These are phyloP conservation scores for Leishmania arabica DNA, from an alignment of 208 protist genomes.

Conservation along the genomic window DNA sequence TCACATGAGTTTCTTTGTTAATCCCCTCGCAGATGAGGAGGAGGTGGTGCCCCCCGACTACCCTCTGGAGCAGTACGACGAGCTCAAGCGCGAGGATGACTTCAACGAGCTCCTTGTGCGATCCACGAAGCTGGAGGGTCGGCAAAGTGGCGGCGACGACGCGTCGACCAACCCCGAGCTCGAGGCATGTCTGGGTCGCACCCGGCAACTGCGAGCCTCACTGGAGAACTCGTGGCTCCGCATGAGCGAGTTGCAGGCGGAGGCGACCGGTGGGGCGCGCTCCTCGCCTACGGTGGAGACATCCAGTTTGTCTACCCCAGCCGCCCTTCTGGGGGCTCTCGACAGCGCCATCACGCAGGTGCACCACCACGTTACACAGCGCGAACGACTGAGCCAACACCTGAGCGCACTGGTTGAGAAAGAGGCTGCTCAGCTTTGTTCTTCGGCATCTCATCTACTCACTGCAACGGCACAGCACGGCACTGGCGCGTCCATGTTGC, in stretches of 20 bases:
- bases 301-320: not conserved
- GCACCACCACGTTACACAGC: conserved; percentile 11
- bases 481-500: not conserved
- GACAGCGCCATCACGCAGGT: conserved; percentile 1
- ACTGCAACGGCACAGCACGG: not conserved
- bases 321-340: not conserved
- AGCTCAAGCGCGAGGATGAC: conserved; percentile 63
- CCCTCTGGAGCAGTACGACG: conserved; percentile 73
- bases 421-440: conserved; percentile 1
- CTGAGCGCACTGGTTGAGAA: conserved; percentile 16
- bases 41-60: conserved; percentile 44
- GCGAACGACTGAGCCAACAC: conserved; percentile 10
- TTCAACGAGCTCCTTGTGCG: conserved; percentile 73
- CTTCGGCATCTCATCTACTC: not conserved
- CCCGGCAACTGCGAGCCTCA: conserved; percentile 11
- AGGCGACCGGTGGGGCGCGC: not conserved
- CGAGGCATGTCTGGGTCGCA: conserved; percentile 18
- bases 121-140: conserved; percentile 21
- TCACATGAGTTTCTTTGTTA: conserved; percentile 68
- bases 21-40: conserved; percentile 75
- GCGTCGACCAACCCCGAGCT: conserved; percentile 7
- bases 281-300: not conserved
- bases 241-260: conserved; percentile 7
- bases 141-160: conserved; percentile 1
- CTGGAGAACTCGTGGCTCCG: conserved; percentile 24